These are phyloP conservation scores for Lenwebbia sp. DNA, from an alignment of 345 rosid genomes.

Conservation along the genomic window DNA sequence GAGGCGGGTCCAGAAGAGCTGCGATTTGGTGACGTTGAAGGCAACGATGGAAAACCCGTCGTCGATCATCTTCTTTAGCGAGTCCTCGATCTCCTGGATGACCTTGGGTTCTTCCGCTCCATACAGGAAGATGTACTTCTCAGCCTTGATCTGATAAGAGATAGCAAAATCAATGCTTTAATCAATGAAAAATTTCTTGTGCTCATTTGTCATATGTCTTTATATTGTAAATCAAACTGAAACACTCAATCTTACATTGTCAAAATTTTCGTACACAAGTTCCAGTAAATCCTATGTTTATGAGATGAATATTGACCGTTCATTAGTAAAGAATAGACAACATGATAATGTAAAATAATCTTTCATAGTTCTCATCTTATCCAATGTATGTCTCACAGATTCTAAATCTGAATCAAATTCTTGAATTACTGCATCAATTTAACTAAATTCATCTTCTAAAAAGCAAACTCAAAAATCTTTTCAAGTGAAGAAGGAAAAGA, in stretches of 20 bases:
- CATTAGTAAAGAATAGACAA: neutral
- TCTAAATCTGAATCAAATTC: neutral
- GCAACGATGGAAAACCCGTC: neutral
- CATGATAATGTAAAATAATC: neutral
- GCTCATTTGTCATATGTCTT: neutral
- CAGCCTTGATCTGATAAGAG: neutral
- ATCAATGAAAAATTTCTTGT: neutral
- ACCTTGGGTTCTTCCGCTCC: conserved; percentile 8
- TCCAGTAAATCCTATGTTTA: neutral
- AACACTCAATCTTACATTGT: neutral
- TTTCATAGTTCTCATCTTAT: neutral
- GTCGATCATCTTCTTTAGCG: neutral
- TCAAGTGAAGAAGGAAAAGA: neutral
- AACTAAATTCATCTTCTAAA: neutral
- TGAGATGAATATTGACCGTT: neutral
- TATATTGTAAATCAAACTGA: neutral
- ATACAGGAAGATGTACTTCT: neutral
- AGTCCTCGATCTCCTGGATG: neutral
- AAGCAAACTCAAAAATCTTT: neutral
- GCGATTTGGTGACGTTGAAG: neutral
- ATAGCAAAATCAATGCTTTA: neutral
- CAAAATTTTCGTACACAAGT: neutral
- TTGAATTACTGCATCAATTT: neutral
- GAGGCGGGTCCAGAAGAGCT: conserved; percentile 1
- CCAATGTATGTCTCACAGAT: neutral